Evolutionary conservation across 257 asterid genomes (phyloP), one percentile per base, ranked within the genome.

Genomic region (Thymus quinquecostatus): DNA sequence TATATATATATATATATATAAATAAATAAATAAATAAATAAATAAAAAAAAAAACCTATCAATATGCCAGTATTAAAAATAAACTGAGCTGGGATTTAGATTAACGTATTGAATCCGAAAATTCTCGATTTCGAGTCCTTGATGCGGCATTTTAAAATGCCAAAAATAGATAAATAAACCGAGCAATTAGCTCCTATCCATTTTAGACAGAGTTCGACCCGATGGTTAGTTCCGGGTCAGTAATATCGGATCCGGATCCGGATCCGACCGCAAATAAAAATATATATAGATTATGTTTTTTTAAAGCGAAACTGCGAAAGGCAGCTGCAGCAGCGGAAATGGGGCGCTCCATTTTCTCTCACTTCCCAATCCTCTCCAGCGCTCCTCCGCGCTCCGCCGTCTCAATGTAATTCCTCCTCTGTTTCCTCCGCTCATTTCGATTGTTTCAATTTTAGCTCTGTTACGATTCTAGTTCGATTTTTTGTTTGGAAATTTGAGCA

Each of bases 291-390:
- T 21, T 55, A 29, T 36, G 54, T 59, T 11, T 30, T 41, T 21
- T 14, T n/a, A 10, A 63, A 41, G 57, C 40, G 71, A 62, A 64
- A 73, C 54, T 38, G 13, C 33, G 10, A 13, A 32, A 33, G 44
- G 32, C 62, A 66, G 14, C 51, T 41, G 69, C 64, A 60, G 29
- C 70, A 64, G 30, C 72, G 33, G 82, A 66, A 71, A 91, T 91
- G 97, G 94, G 88, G 47, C 85, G 91, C 75, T 78, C 86, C 63
- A 66, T 86, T 28, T 79, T 91, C 81, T 89, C 91, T 49, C 92
- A 81, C 72, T 80, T 83, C 81, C 82, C 78, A 71, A 70, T 83
- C 75, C 73, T 88, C 74, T 84, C 90, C 77, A 73, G 28, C 75
- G 45, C 86, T 66, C 74, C 82, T 68, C 97, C 86, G 9, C 84